Evolutionary conservation across 2,329 filamentous ascomycete species (phyloP).

Genomic region (Fusarium sp.): DNA sequence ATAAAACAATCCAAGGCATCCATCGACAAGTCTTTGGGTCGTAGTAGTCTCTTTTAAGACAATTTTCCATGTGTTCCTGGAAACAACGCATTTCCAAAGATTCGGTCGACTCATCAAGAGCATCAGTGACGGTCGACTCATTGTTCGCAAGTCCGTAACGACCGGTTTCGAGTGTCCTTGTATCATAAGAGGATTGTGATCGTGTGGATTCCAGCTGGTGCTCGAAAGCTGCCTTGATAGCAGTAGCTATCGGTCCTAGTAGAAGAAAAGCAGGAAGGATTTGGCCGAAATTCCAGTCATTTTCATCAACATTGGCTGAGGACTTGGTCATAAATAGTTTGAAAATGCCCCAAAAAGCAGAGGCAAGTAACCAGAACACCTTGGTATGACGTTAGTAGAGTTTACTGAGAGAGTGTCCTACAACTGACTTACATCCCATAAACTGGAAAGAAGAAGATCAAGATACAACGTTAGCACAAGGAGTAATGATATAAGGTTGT

Average conservation of each 20-base stretch:
- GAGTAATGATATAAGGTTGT: background rate
- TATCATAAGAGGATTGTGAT: background rate
- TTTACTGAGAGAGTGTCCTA: too few relatives aligned
- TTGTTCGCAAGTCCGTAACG: background rate
- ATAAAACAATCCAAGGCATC: rapidly evolving
- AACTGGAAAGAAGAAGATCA: background rate
- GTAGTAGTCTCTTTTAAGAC: background rate
- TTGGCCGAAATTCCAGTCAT: background rate
- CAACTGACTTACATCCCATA: background rate
- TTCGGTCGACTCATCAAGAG: background rate
- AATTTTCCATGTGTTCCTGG: too few relatives aligned
- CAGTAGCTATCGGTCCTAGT: background rate
- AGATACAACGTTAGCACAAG: background rate
- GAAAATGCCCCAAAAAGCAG: rapidly evolving
- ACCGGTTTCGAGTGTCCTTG: background rate
- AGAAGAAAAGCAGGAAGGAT: background rate
- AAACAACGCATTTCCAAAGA: background rate
- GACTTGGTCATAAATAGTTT: background rate
- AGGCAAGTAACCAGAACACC: background rate
- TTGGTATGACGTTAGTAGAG: background rate
- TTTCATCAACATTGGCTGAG: background rate
- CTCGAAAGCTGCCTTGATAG: background rate
- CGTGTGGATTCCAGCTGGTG: background rate
- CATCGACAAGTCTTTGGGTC: background rate
- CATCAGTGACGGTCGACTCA: too few relatives aligned